phyloP scores from a whole-genome alignment of 176 grass and related monocot genomes.

The Chloris gayana region DNA sequence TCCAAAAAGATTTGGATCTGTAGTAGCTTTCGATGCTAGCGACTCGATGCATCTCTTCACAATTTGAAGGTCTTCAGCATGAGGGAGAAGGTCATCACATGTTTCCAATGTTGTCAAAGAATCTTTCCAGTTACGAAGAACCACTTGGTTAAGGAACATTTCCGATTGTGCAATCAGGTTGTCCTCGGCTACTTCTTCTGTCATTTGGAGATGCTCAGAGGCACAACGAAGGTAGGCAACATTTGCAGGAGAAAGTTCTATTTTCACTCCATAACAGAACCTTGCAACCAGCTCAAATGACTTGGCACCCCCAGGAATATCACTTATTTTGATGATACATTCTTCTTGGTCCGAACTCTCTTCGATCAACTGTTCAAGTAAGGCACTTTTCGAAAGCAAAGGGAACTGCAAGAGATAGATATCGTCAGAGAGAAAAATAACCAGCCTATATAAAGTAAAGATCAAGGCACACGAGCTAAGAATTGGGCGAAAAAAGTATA shows the following conservation, averaged over 20 bases:
- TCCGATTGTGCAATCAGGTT: slow-evolving; percentile 85
- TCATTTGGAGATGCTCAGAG: slow-evolving; percentile 84
- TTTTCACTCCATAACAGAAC: slow-evolving; percentile 90
- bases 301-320: slow-evolving; percentile 72
- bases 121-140: slow-evolving; percentile 86
- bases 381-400: slow-evolving; percentile 74
- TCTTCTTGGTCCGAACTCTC: slow-evolving; percentile 62
- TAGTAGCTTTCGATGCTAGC: slow-evolving; percentile 73
- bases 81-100: slow-evolving; percentile 74
- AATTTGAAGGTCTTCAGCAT: slow-evolving; percentile 80
- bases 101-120: slow-evolving; percentile 69
- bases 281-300: slow-evolving; percentile 90
- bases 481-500: not conserved
- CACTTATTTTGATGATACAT: slow-evolving; percentile 56
- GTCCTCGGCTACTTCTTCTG: slow-evolving; percentile 72
- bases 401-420: slow-evolving; percentile 72
- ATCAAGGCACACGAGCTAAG: slow-evolving; percentile 5
- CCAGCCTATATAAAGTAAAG: not conserved
- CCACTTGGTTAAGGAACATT: slow-evolving; percentile 75
- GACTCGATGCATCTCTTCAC: slow-evolving; percentile 91
- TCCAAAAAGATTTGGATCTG: slow-evolving; percentile 78
- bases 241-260: slow-evolving; percentile 81
- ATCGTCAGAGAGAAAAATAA: slow-evolving; percentile 18
- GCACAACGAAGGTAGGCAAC: slow-evolving; percentile 71
- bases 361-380: slow-evolving; percentile 66